Evolutionary conservation across 345 rosid species (phyloP), one percentile per base, ranked within the genome.

Genomic region (Eucalyptus decipiens): DNA sequence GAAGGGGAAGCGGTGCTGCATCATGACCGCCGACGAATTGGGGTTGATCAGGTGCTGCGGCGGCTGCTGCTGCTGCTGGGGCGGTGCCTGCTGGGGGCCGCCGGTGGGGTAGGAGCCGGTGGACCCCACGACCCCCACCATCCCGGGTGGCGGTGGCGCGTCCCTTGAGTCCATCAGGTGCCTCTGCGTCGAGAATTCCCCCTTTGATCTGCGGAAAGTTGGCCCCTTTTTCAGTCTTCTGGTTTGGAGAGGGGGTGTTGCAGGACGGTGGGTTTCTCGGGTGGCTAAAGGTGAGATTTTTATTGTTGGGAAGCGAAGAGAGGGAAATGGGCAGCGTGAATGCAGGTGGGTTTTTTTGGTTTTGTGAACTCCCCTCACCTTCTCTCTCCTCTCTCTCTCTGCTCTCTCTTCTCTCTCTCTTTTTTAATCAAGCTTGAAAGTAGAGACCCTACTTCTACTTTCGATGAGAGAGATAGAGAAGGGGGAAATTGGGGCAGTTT

Each of bases 1-100:
- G 88, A 92, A 93, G 21, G 91, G 89, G 88, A 91, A 93, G 86
- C 92, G 90, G 87, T 88, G 88, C 76, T 91, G 95, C 90, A 91
- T 90, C 47, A 90, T 86, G 83, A 76, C 83, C 83, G 83, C 83
- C 26, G 83, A 37, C 83, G 83, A 76, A 76, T 76, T 76, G 83
- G 83, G 83, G 83, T 76, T 76, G 45, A 76, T 76, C 83, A 76
- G 83, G 47, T 76, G 76, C 40, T 72, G 90, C 43, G 89, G 89
- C 37, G 89, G 91, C 72, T 81, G 90, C 52, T 86, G 91, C 40
- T 62, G 69, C 69, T 56, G 62, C 62, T 56, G 62, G 62, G 86
- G 89, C 40, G 76, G 91, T 17, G 85, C 85, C 85, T 87, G 90
- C 11, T 85, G 91, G 9, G 89, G 83, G 83, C 83, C 45, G 47